Evolutionary conservation across 2,329 filamentous ascomycete genomes (phyloP), one percentile per base, ranked within the genome.

Genomic region (Emergomyces orientalis): DNA sequence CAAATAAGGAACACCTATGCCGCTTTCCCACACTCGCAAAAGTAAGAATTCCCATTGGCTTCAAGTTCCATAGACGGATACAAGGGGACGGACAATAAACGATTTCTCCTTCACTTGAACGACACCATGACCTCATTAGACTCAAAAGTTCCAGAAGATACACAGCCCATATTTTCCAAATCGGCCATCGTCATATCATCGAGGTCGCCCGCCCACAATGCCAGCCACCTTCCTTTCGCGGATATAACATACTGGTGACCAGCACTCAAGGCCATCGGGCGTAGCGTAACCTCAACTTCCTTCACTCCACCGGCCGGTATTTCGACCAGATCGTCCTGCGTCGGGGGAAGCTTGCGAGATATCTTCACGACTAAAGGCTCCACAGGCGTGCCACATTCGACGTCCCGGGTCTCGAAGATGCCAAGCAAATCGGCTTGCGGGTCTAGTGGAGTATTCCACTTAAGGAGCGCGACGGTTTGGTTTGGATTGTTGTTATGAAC

Each of bases 361-460:
- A 77, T 69, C 43, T 72, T 71, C 60, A 77, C 72, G 11, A 66
- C 69, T 13, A 71, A 69, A 52, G 73, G 64, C 0, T 70, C 61
- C 2, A 74, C 60, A 6, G 63, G n/a, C 22, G 66, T 58, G 27
- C 67, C 65, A 8, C 63, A 65, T 19, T 65, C 64, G 39, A 63
- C 65, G 59, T 75, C 71, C 41, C 61, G 65, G 7, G 74, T 61
- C 14, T 69, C 62, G 54, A 75, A 75, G 19, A 74, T 60, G 7
- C 72, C 70, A n/a, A 74, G 66, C 6, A 71, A 61, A 25, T 66
- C 66, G 6, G 74, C 74, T 7, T 65, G 66, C 7, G 68, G 64
- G 59, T 77, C 76, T 3, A 78, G 67, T 0, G 74, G 75, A 5
- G 69, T 74, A 2, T 69, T 71, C 75, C 75, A 78, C 64, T 66